Conservation (phyloP, 345 rosid species). For the Raphanus raphanistrum region DNA sequence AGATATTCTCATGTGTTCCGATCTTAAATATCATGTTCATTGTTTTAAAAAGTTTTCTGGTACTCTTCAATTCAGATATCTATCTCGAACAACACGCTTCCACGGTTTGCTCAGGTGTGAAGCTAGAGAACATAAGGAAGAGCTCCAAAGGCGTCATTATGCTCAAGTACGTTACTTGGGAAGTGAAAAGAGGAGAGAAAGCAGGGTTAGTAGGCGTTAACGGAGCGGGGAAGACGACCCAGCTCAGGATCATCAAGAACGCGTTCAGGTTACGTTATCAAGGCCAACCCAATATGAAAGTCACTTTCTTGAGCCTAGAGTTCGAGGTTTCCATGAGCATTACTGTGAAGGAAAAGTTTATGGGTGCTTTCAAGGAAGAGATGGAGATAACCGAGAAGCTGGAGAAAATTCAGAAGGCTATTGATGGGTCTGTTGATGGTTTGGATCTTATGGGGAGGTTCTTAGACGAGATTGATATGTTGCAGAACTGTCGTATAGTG, state of each 20-base stretch:
- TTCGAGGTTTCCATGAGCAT: slow-evolving; percentile 79
- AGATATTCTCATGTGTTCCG: too few relatives aligned
- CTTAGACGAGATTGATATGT: slow-evolving; percentile 78
- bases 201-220: slow-evolving; percentile 58
- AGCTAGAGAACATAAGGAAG: slow-evolving; percentile 76
- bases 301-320: slow-evolving; percentile 75
- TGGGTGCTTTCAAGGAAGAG: slow-evolving; percentile 75
- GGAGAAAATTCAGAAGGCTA: slow-evolving; percentile 72
- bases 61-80: too few relatives aligned
- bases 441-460: slow-evolving; percentile 89
- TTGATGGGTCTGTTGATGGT: slow-evolving; percentile 69
- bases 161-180: slow-evolving; percentile 78
- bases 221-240: too few relatives aligned
- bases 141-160: slow-evolving; percentile 77
- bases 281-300: slow-evolving; percentile 68
- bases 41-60: too few relatives aligned
- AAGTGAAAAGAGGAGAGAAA: slow-evolving; percentile 83
- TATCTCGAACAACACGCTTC: slow-evolving; percentile 41
- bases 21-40: too few relatives aligned
- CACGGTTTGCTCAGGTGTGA: slow-evolving; percentile 68
- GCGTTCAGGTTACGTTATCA: slow-evolving; percentile 77
- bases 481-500: too few relatives aligned
- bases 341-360: slow-evolving; percentile 82
- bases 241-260: slow-evolving; percentile 61
- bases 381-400: slow-evolving; percentile 61